Percentiles rank a stretch among this genome's conserved stretches.
These are phyloP conservation scores for Monosporozyma solicola DNA, from an alignment of 805 yeast species.

Conservation along the genomic window DNA sequence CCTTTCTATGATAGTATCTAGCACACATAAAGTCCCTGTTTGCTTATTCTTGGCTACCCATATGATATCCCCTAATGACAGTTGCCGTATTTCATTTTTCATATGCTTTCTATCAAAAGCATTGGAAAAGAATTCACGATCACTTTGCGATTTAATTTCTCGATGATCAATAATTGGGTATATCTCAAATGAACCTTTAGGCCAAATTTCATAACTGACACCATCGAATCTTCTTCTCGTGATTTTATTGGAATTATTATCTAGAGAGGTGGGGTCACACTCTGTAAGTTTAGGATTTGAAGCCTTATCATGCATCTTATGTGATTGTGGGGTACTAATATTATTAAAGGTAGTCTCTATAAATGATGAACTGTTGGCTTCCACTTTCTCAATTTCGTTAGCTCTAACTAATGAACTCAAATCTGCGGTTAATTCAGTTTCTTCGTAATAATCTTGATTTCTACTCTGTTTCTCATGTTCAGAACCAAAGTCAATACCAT, in stretches of 20 bases:
- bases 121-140: constrained; percentile 60
- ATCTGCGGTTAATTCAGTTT: constrained; percentile 16
- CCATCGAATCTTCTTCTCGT: constrained; percentile 18
- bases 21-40: constrained; percentile 53
- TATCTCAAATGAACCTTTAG: constrained; percentile 47
- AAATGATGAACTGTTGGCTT: constrained; percentile 7
- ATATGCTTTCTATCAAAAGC: constrained; percentile 44
- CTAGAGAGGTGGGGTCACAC: neutral
- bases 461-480: constrained; percentile 1
- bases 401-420: constrained; percentile 11
- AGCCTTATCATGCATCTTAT: neutral
- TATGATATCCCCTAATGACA: constrained; percentile 77
- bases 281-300: neutral
- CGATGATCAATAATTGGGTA: constrained; percentile 67
- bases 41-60: constrained; percentile 73
- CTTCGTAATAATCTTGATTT: constrained; percentile 1
- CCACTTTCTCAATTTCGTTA: neutral
- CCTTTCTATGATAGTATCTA: constrained; percentile 82
- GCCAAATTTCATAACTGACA: constrained; percentile 44
- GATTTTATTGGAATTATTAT: neutral
- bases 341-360: constrained; percentile 15
- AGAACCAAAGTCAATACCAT: constrained; percentile 27
- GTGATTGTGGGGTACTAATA: neutral
- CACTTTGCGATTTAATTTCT: constrained; percentile 60
- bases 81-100: constrained; percentile 42